Evolutionary conservation across 1,139 yeast species (phyloP).

Genomic region (Candida buenavistaensis): DNA sequence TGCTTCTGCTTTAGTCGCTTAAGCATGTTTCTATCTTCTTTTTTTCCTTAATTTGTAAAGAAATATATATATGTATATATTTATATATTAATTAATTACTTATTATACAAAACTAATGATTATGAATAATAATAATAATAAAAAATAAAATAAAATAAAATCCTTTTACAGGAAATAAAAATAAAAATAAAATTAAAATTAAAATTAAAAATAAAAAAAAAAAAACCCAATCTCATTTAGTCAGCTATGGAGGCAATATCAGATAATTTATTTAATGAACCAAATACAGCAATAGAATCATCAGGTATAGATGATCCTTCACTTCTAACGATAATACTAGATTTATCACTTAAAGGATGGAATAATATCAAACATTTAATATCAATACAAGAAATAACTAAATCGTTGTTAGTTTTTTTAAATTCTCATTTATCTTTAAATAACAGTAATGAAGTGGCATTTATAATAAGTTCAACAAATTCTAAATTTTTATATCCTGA

Average conservation of each 20-base stretch:
- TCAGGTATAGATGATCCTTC: constrained; percentile 68
- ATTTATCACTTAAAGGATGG: constrained; percentile 81
- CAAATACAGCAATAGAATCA: constrained; percentile 27
- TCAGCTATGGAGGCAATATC: constrained; percentile 71
- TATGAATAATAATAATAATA: no score
- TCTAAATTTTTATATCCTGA: constrained; percentile 74
- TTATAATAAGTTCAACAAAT: constrained; percentile 75
- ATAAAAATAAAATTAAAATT: background rate
- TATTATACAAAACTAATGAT: no score
- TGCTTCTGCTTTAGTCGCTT: constrained; percentile 99
- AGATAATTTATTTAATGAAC: constrained; percentile 60
- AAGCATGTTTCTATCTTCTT: constrained; percentile 28
- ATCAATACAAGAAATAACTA: constrained; percentile 54
- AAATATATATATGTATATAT: constrained; percentile 2
- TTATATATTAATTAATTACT: background rate
- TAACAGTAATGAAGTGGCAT: constrained; percentile 81
- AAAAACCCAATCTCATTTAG: background rate
- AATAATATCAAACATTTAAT: constrained; percentile 46
- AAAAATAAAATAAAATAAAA: no score
- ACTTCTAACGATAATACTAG: constrained; percentile 74
- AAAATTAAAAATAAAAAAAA: background rate
- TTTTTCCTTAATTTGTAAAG: constrained; percentile 6
- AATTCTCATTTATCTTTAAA: constrained; percentile 88
- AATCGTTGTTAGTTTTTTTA: constrained; percentile 65
- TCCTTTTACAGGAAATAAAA: no score